These are phyloP conservation scores for Alloteropsis semialata DNA, from an alignment of 176 grass and related monocot species.

Conservation along the genomic window DNA sequence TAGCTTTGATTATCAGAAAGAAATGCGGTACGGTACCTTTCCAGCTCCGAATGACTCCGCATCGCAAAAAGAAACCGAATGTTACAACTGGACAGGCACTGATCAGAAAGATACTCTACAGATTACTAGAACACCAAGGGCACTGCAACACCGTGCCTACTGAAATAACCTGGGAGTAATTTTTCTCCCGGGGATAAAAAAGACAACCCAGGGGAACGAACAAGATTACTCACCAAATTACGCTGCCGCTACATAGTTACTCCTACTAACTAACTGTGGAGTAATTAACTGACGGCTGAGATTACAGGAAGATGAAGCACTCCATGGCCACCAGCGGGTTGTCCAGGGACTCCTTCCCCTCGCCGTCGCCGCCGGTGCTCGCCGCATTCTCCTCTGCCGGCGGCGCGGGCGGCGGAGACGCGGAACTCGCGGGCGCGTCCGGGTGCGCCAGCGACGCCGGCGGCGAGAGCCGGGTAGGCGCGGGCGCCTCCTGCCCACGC, in stretches of 20 bases:
- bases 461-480: not conserved
- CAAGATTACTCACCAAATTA: constrained; percentile 17
- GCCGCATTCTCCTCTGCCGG: not conserved
- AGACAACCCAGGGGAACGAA: not conserved
- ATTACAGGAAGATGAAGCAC: constrained; percentile 93
- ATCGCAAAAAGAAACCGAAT: not conserved
- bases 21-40: too few species aligned
- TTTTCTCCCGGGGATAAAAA: constrained; percentile 20
- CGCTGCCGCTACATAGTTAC: not conserved
- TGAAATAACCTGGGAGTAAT: not conserved
- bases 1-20: too few species aligned
- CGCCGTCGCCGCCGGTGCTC: not conserved
- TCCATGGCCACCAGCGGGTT: constrained; percentile 90
- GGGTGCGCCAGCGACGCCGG: not conserved
- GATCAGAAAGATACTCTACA: not conserved
- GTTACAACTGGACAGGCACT: not conserved
- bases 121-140: not conserved
- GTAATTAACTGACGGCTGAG: not conserved
- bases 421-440: not conserved
- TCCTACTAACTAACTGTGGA: not conserved
- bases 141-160: not conserved
- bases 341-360: constrained; percentile 71
- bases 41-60: not conserved
- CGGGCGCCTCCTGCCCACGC: constrained; percentile 17
- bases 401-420: not conserved